Base-by-base conservation (phyloP, 768 basidiomycete species). In the Rhizopogon vulgaris region DNA sequence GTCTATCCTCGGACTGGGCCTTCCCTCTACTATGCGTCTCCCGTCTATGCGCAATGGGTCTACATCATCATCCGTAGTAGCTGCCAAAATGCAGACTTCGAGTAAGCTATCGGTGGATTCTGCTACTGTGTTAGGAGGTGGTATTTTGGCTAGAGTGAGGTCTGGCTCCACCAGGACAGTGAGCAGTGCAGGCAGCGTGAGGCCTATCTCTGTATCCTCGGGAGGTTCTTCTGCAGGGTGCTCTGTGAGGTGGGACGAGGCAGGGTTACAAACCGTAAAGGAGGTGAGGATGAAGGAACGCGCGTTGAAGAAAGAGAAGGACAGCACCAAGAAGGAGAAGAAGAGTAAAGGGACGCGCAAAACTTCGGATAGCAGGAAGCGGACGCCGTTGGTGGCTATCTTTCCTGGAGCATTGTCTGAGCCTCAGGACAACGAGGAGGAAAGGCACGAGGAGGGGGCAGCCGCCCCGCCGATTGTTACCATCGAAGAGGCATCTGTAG, bases 1-100 rank as follows among this genome's bases (percentile, higher is more conserved):
- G 32, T 79, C 78, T 30, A 79, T 83, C 48, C 70, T 88, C 9
- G 85, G 74, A 40, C 65, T 87, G 2, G 84, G 84, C 1, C 56
- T 85, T 14, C 84, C 85, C 0, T 80, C 80, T 1, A 75, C 77
- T 6, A 68, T 77, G 62, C 70, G 81, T 1, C 55, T 82, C 1
- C 78, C 73, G 2, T 63, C 60, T 38, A 41, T 57, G 49, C 68
- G 67, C 40, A 56, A 48, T 32, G 72, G 69, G 12, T 76, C 75
- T 1, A 63, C 69, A 0, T 58, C 67, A 34, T 72, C 73, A 0
- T 71, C 73, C 1, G 51, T 58, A 2, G 69, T 69, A 6, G 53
- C 38, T 2, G 51, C 58, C 2, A 56, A 59, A 18, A 24, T 17
- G 3, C 36, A 41, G 4, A 52, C 14, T 38, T 25, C 51, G 22